phyloP scores from a whole-genome alignment of 176 grass and related monocot species.

The Lolium rigidum region DNA sequence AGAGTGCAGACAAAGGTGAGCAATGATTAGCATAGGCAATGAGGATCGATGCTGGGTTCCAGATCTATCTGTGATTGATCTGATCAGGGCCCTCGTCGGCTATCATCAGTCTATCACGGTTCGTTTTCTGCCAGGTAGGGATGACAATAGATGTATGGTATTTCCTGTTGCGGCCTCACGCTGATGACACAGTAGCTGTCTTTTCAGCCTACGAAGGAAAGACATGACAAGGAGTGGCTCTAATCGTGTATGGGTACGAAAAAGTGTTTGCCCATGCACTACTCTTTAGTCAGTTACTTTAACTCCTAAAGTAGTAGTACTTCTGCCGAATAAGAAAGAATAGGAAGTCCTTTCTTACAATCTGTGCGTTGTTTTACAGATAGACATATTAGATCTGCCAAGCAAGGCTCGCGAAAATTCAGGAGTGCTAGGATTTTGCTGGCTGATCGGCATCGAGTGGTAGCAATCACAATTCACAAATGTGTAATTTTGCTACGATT shows the following conservation, averaged over 20 bases:
- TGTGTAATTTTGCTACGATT: neutral
- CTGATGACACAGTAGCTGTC: conserved; percentile 5
- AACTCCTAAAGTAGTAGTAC: neutral
- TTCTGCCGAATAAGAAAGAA: neutral
- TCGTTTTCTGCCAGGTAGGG: neutral
- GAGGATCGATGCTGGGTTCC: neutral
- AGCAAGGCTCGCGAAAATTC: neutral
- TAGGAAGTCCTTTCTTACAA: no score
- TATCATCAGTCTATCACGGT: neutral
- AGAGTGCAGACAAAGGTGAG: conserved; percentile 19
- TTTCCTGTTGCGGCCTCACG: conserved; percentile 32
- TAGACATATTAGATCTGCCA: neutral
- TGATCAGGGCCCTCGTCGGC: conserved; percentile 28
- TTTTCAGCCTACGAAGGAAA: conserved; percentile 12
- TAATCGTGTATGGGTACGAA: neutral
- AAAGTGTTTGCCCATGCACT: neutral
- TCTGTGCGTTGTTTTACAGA: no score
- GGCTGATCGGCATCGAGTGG: conserved; percentile 26
- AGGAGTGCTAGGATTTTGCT: conserved; percentile 25
- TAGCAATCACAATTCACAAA: conserved; percentile 17
- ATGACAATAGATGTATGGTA: neutral
- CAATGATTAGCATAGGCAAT: conserved; percentile 25
- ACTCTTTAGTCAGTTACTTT: neutral
- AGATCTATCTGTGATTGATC: conserved; percentile 29
- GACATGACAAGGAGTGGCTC: neutral